phyloP scores from a whole-genome alignment of 768 basidiomycete genomes.

The Infundibulicybe gibba region DNA sequence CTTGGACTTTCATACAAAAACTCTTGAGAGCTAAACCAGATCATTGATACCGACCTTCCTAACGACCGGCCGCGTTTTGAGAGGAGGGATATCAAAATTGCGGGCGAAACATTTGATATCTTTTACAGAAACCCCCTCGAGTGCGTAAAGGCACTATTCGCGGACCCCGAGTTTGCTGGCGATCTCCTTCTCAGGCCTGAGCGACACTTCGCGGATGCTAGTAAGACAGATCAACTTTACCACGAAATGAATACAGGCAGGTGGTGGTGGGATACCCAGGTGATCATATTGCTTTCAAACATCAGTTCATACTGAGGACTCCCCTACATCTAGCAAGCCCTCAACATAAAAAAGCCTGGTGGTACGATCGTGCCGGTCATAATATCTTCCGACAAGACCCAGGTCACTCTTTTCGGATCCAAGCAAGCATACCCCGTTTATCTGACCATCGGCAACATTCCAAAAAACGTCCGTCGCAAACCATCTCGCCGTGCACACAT shows the following conservation, averaged over 20 bases:
- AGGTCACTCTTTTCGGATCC: constrained; percentile 30
- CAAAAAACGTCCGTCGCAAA: constrained; percentile 23
- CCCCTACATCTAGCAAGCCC: constrained; percentile 4
- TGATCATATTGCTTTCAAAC: constrained; percentile 9
- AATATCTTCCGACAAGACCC: constrained; percentile 37
- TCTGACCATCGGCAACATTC: constrained; percentile 35
- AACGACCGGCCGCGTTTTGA: constrained; percentile 15
- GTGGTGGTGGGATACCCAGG: constrained; percentile 46
- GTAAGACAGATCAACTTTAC: constrained; percentile 21
- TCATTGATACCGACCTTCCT: constrained; percentile 26
- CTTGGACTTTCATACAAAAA: constrained; percentile 29
- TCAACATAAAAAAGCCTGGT: constrained; percentile 12
- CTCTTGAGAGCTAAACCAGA: constrained; percentile 24
- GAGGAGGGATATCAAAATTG: constrained; percentile 17
- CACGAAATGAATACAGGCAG: constrained; percentile 33
- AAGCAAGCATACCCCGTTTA: constrained; percentile 40
- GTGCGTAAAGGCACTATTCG: constrained; percentile 26
- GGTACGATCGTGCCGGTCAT: constrained; percentile 33
- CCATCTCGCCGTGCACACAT: constrained; percentile 27
- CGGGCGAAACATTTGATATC: constrained; percentile 18
- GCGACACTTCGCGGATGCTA: constrained; percentile 21
- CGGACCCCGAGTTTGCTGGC: constrained; percentile 23
- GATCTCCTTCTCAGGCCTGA: constrained; percentile 25
- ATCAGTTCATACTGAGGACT: not conserved
- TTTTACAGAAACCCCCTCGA: constrained; percentile 24